Conservation (phyloP, 225 moss, liverwort and hornwort genomes). For the Straminergon stramineum region DNA sequence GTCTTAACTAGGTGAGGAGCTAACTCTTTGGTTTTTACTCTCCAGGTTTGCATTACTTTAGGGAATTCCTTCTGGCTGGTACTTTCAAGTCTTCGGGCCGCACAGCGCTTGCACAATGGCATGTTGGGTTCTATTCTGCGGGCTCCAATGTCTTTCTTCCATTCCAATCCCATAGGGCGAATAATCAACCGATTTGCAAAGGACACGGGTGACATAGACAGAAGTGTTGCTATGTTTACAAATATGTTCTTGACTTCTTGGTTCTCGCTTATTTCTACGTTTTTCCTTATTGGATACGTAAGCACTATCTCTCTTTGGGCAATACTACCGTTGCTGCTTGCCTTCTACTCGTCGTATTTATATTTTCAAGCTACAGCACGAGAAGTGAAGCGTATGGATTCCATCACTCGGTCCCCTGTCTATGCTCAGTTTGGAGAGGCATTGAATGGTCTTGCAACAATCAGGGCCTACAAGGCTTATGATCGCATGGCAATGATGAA, state of each 20-base stretch:
- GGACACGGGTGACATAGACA: conserved; percentile 91
- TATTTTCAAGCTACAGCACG: conserved; percentile 91
- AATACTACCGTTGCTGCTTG: conserved; percentile 64
- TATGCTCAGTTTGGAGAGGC: conserved; percentile 97
- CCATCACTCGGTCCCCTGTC: conserved; percentile 84
- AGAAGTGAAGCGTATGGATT: conserved; percentile 96
- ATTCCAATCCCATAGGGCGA: conserved; percentile 84
- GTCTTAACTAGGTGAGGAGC: background rate
- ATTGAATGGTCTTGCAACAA: conserved; percentile 81
- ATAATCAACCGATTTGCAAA: conserved; percentile 91
- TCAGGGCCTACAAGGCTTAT: conserved; percentile 90
- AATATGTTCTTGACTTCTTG: conserved; percentile 74
- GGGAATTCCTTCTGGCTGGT: conserved; percentile 81
- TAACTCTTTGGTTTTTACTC: background rate
- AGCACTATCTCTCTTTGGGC: conserved; percentile 86
- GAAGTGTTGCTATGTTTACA: conserved; percentile 74
- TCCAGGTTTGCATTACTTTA: conserved; percentile 58
- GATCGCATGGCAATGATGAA: conserved; percentile 78
- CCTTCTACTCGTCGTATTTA: conserved; percentile 75
- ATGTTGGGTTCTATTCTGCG: conserved; percentile 80
- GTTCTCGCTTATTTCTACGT: conserved; percentile 79
- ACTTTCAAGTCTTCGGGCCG: conserved; percentile 61
- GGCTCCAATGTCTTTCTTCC: conserved; percentile 94
- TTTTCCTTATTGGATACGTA: conserved; percentile 73
- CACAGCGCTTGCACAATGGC: conserved; percentile 51